Evolutionary conservation across 208 protist species (phyloP).

Genomic region (Endotrypanum monterogeii): DNA sequence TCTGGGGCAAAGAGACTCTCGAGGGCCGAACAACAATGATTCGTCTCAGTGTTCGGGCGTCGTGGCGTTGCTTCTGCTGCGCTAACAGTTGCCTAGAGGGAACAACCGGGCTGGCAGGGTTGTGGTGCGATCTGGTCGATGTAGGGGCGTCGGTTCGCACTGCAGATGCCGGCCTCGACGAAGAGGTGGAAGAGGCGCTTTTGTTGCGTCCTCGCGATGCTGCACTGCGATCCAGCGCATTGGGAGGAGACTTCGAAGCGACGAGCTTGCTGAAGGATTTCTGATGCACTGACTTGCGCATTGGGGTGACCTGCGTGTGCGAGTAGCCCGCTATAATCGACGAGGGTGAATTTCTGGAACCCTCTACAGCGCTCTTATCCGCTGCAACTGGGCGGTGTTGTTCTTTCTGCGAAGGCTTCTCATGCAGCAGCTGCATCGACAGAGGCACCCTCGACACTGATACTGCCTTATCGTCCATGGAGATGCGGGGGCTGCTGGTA

Average conservation of each 20-base stretch:
- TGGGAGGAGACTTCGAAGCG: neutral
- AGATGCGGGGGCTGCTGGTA: neutral
- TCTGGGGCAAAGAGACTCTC: neutral
- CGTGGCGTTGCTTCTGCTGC: conserved; percentile 20
- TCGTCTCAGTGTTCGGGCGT: conserved; percentile 26
- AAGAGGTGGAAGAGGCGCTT: neutral
- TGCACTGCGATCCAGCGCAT: neutral
- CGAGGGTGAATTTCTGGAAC: conserved; percentile 4
- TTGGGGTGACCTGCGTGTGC: conserved; percentile 3
- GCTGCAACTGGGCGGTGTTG: neutral
- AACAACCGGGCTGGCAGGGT: neutral
- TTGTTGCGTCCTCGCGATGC: neutral
- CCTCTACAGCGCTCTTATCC: neutral
- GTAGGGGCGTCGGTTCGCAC: neutral
- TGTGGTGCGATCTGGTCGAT: neutral
- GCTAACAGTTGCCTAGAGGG: neutral
- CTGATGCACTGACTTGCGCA: conserved; percentile 8
- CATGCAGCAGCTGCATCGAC: neutral
- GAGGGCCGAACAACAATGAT: conserved; percentile 20
- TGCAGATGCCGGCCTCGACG: neutral
- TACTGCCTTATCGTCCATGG: neutral
- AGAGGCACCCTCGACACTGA: neutral
- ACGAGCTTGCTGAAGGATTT: neutral
- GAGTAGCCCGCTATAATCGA: conserved; percentile 16
- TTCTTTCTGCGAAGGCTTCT: neutral